Conservation (phyloP, 2,329 filamentous ascomycete genomes). For the Cordyceps tenuipes region DNA sequence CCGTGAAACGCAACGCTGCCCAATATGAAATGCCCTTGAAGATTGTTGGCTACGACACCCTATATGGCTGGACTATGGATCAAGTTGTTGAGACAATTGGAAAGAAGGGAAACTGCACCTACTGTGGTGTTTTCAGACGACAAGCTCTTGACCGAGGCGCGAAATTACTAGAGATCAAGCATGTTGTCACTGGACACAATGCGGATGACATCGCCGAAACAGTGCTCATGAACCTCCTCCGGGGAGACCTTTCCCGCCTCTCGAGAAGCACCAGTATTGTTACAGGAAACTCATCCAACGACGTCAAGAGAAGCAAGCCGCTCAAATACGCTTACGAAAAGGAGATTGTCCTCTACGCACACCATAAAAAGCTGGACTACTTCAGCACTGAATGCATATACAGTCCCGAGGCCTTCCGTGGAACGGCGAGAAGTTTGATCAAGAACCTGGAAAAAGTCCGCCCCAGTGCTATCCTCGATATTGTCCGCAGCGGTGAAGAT, state of each 20-base stretch:
- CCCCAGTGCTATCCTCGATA: conserved; percentile 89
- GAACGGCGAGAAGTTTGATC: conserved; percentile 82
- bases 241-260: conserved; percentile 80
- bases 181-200: conserved; percentile 96
- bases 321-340: conserved; percentile 98
- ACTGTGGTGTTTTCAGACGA: conserved; percentile 90
- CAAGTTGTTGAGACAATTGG: conserved; percentile 93
- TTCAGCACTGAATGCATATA: conserved; percentile 99
- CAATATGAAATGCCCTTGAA: conserved; percentile 89
- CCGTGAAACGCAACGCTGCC: conserved; percentile 84
- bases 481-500: conserved; percentile 90
- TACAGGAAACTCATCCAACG: conserved; percentile 66
- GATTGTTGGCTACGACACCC: conserved; percentile 84
- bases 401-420: conserved; percentile 91
- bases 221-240: conserved; percentile 90
- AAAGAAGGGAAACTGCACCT: conserved; percentile 98
- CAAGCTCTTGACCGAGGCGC: conserved; percentile 92
- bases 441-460: conserved; percentile 91
- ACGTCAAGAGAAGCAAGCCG: conserved; percentile 92
- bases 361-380: conserved; percentile 94
- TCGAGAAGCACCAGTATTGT: conserved; percentile 86
- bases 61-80: conserved; percentile 99
- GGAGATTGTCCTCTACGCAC: conserved; percentile 95
- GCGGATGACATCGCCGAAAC: conserved; percentile 97
- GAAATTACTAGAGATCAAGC: conserved; percentile 75